Percentiles rank a stretch among this genome's conserved stretches.
Evolutionary conservation across 225 moss, liverwort and hornwort species (phyloP).

Genomic region (Sphagnum contortum): DNA sequence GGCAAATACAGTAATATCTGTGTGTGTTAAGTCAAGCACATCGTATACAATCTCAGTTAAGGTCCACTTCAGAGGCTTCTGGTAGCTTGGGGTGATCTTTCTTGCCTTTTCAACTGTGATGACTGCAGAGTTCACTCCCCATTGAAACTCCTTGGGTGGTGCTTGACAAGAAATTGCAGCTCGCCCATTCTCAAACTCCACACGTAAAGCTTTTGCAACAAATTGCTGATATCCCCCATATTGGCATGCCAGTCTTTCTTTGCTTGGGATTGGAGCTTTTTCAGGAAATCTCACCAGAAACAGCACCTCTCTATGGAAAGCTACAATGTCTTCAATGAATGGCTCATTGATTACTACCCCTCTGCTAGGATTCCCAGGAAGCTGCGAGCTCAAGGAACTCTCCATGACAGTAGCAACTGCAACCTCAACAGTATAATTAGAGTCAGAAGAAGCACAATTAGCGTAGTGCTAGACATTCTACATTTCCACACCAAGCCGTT

Average conservation of each 20-base stretch:
- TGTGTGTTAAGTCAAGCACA: constrained; percentile 23
- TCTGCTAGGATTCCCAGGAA: neutral
- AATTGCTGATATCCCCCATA: constrained; percentile 26
- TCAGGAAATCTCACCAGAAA: constrained; percentile 29
- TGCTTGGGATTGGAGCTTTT: constrained; percentile 10
- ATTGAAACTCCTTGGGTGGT: constrained; percentile 1
- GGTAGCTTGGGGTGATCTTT: constrained; percentile 1
- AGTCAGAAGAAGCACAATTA: neutral
- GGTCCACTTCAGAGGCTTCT: constrained; percentile 22
- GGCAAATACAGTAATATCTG: constrained; percentile 55
- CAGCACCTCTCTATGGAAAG: constrained; percentile 39
- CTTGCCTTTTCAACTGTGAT: constrained; percentile 25
- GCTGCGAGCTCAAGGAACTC: neutral
- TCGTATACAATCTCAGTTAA: constrained; percentile 31
- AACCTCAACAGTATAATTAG: neutral
- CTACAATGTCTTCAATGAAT: constrained; percentile 43
- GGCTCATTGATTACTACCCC: neutral
- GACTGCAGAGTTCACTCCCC: constrained; percentile 13
- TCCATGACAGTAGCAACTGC: constrained; percentile 15
- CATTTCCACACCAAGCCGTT: neutral
- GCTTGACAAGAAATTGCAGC: constrained; percentile 46
- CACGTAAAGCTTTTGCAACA: constrained; percentile 14
- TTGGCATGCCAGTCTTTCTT: constrained; percentile 28
- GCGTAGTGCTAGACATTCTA: neutral
- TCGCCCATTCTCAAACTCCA: constrained; percentile 27